Base-by-base conservation (phyloP, 169 alveolate genomes). In the Besnoitia besnoiti region DNA sequence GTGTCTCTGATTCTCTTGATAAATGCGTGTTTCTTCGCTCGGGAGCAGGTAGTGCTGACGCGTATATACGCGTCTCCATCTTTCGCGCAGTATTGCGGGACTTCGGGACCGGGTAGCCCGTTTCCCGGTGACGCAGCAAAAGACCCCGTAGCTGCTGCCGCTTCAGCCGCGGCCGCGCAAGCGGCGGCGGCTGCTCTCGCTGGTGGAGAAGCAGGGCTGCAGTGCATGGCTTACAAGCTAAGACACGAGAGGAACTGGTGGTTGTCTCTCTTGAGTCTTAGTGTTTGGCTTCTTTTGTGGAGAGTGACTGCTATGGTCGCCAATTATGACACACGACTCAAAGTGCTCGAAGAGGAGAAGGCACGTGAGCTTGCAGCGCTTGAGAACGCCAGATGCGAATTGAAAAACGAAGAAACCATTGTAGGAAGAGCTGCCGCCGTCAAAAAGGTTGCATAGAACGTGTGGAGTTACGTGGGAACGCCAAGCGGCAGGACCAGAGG, bases 231-330 rank as follows among this genome's bases (percentile, higher is more conserved):
- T 8, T 77, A 77, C 87, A 77, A 77, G 40, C 87, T 77, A 33
- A 51, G 87, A 7, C 87, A 77, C n/a, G 87, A 77, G 87, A 21
- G 87, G 62, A 77, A 77, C 59, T 77, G 87, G 87, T 77, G 87
- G 87, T 44, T 77, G 19, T 77, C 87, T 27, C 87, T 77, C 16
- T 30, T 77, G 30, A 77, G 87, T 77, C 40, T 77, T 21, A 77
- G 61, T 27, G 59, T 77, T 27, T 77, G 87, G 87, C 50, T 77
- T 27, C 87, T 77, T 39, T 37, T 77, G 62, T 77, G 87, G 87
- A 21, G 87, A 21, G 87, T 77, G 62, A 77, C 87, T 0, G 87
- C 87, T 21, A 39, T 77, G 50, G 61, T 77, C 16, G 50, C 55
- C 21, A 7, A 30, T 40, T 77, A 77, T 77, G 87, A 77, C n/a